Evolutionary conservation across 176 grass and related monocot species (phyloP).

Genomic region (Typha latifolia): DNA sequence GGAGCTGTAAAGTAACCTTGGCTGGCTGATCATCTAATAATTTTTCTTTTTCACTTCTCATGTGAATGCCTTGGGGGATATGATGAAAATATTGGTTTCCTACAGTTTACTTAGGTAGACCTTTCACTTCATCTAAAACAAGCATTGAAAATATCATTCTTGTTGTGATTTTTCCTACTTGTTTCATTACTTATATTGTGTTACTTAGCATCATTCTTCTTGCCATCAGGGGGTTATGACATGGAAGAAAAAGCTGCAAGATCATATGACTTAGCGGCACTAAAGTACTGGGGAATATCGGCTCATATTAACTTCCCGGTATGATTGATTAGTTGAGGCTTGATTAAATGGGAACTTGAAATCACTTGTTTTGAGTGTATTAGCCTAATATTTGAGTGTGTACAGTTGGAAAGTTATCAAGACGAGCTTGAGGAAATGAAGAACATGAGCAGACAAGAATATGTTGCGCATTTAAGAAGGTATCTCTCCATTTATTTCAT

Average conservation of each 20-base stretch:
- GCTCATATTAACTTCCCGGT: conserved; percentile 75
- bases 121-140: background rate
- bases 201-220: background rate
- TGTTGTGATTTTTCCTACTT: background rate
- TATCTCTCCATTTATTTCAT: conserved; percentile 9
- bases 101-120: conserved; percentile 65
- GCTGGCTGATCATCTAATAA: background rate
- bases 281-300: conserved; percentile 93
- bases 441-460: conserved; percentile 84
- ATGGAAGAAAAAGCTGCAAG: conserved; percentile 95
- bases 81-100: conserved; percentile 17
- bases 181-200: background rate
- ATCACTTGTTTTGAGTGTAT: background rate
- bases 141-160: background rate
- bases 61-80: conserved; percentile 17
- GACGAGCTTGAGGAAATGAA: conserved; percentile 75
- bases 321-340: conserved; percentile 16
- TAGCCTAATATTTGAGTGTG: conserved; percentile 1
- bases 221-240: conserved; percentile 78
- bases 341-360: background rate
- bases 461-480: conserved; percentile 88
- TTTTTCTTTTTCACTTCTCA: conserved; percentile 6
- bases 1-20: background rate
- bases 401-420: conserved; percentile 73
- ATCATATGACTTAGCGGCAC: conserved; percentile 86